A percentile compares a stretch with the other conserved stretches of the same genome.
Evolutionary conservation across 306 rosid genomes (phyloP).

Genomic region (Alnus glutinosa): DNA sequence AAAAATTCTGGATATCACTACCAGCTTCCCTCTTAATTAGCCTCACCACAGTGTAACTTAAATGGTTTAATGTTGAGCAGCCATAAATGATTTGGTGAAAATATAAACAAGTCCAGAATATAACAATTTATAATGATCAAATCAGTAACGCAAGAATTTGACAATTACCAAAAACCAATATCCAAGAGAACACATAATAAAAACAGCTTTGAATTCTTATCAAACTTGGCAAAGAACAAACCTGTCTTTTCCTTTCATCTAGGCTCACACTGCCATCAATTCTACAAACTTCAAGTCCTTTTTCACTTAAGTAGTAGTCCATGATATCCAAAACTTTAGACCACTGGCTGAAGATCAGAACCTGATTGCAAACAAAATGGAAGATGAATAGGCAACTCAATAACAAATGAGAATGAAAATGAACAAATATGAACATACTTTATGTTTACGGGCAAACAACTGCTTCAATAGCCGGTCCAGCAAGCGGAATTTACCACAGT

Average conservation of each 20-base stretch:
- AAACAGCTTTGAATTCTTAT: background rate
- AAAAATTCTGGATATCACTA: background rate
- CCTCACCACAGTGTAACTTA: background rate
- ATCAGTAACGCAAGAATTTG: background rate
- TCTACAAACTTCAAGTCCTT: slow-evolving; percentile 84
- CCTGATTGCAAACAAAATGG: slow-evolving; percentile 50
- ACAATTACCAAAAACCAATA: background rate
- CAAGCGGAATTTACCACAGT: slow-evolving; percentile 85
- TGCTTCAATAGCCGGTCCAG: slow-evolving; percentile 74
- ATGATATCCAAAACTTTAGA: slow-evolving; percentile 77
- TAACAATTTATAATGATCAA: background rate
- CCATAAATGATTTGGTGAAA: background rate
- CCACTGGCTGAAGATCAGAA: slow-evolving; percentile 91
- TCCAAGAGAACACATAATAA: background rate
- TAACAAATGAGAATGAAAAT: slow-evolving; percentile 19
- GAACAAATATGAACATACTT: slow-evolving; percentile 46
- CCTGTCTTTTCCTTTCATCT: slow-evolving; percentile 83
- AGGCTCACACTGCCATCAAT: slow-evolving; percentile 81
- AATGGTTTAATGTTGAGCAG: background rate
- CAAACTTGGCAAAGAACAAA: slow-evolving; percentile 28
- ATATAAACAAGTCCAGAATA: background rate
- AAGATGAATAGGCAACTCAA: slow-evolving; percentile 26
- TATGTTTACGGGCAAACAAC: slow-evolving; percentile 67
- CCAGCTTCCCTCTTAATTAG: background rate
- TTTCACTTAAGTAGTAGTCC: slow-evolving; percentile 92